Percentiles rank a stretch among this genome's conserved stretches.
phyloP scores from a whole-genome alignment of 1,284 basidiomycete genomes.

The Cutaneotrichosporon mucoides region DNA sequence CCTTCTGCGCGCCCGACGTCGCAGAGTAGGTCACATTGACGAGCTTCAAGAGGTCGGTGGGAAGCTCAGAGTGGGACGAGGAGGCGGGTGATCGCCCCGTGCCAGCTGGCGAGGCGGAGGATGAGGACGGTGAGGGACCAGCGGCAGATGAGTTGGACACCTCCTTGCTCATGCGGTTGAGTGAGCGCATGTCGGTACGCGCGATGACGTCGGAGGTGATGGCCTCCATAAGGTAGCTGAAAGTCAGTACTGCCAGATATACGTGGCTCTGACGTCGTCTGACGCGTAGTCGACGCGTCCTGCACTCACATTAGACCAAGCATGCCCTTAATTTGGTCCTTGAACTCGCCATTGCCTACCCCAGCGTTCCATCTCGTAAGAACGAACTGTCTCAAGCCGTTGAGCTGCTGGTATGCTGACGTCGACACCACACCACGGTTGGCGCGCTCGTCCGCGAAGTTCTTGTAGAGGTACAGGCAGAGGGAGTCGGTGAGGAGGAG shows the following conservation, averaged over 20 bases:
- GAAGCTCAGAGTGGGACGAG: constrained; percentile 16
- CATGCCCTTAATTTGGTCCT: constrained; percentile 36
- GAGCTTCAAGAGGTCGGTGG: constrained; percentile 34
- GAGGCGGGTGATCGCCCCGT: constrained; percentile 20
- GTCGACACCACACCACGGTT: constrained; percentile 26
- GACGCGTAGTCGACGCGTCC: not conserved
- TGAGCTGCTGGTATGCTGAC: constrained; percentile 30
- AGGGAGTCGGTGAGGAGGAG: constrained; percentile 52
- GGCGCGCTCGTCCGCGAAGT: constrained; percentile 52
- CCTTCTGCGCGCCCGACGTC: constrained; percentile 19
- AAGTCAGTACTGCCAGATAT: not conserved
- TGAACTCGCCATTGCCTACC: constrained; percentile 21
- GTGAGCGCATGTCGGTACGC: constrained; percentile 28
- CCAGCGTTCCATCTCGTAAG: constrained; percentile 32
- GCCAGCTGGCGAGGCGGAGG: constrained; percentile 14
- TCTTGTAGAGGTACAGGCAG: constrained; percentile 52
- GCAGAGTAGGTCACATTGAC: constrained; percentile 26
- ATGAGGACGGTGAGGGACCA: constrained; percentile 21
- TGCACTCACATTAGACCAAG: constrained; percentile 44
- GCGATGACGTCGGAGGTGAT: constrained; percentile 36
- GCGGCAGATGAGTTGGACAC: constrained; percentile 17
- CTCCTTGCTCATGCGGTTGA: constrained; percentile 28
- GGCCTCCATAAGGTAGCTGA: constrained; percentile 45
- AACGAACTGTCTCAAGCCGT: constrained; percentile 34
- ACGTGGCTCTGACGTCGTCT: not conserved